A percentile compares a stretch with the other conserved stretches of the same genome.
Conservation (phyloP, 2,329 filamentous ascomycete species). For the Nigrospora oryzae region DNA sequence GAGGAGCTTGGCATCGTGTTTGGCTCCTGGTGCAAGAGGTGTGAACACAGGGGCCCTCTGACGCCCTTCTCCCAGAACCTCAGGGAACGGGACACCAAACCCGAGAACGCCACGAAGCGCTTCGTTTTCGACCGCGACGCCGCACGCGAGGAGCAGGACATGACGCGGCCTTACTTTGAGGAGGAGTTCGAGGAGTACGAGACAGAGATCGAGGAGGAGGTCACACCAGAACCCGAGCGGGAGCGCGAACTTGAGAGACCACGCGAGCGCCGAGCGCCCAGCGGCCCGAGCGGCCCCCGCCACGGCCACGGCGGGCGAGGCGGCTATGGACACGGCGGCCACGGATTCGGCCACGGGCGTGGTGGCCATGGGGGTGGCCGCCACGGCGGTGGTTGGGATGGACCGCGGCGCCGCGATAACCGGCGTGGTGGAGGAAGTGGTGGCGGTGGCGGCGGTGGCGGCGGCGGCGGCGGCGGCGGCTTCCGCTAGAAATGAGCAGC, state of each 20-base stretch:
- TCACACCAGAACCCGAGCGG: constrained; percentile 21
- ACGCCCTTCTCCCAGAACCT: constrained; percentile 23
- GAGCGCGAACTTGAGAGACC: not conserved
- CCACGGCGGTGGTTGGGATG: not conserved
- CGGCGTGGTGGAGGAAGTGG: constrained; percentile 3
- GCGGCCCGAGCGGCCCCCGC: constrained; percentile 6
- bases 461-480: constrained; percentile 2
- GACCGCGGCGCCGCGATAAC: no score
- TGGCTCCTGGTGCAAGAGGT: constrained; percentile 48
- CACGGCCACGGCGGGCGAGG: constrained; percentile 14
- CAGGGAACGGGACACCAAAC: constrained; percentile 28
- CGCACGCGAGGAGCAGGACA: constrained; percentile 61
- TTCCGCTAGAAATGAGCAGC: not conserved
- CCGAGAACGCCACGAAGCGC: constrained; percentile 53
- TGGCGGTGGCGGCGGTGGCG: constrained; percentile 1
- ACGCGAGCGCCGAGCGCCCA: not conserved
- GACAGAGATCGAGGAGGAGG: constrained; percentile 64
- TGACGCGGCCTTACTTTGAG: constrained; percentile 60
- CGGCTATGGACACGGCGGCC: constrained; percentile 6
- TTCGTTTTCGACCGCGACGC: constrained; percentile 81
- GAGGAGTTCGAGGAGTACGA: constrained; percentile 71
- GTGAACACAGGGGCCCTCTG: constrained; percentile 27
- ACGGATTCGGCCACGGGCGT: not conserved
- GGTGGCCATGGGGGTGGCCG: constrained; percentile 1
- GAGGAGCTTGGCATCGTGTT: constrained; percentile 42